Percentiles rank a stretch among this genome's conserved stretches.
Evolutionary conservation across 257 asterid genomes (phyloP).

Genomic region (Scutellaria barbata): DNA sequence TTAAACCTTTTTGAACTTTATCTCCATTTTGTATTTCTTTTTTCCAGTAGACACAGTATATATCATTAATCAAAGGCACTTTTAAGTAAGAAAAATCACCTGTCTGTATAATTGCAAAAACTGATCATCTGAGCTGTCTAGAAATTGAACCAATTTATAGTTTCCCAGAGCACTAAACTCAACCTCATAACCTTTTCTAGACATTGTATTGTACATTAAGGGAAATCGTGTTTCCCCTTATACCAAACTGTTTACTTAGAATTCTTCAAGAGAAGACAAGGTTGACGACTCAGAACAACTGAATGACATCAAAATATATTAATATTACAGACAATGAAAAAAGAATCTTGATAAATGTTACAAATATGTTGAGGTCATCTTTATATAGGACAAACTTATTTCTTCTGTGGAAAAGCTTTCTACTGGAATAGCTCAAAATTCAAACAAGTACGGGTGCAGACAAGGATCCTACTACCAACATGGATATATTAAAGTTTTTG

Average conservation of each 20-base stretch:
- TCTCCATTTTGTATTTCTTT: conserved; percentile 9
- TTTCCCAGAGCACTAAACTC: conserved; percentile 26
- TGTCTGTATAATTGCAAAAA: not conserved
- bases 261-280: not conserved
- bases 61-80: conserved; percentile 7
- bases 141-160: not conserved
- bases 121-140: conserved; percentile 17
- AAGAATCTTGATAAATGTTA: not conserved
- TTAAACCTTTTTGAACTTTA: not conserved
- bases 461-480: not conserved
- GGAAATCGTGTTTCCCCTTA: not conserved
- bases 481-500: not conserved
- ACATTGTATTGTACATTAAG: not conserved
- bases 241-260: not conserved
- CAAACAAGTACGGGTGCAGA: not conserved
- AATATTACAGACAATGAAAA: not conserved
- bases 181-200: not conserved
- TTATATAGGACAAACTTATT: conserved; percentile 3
- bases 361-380: not conserved
- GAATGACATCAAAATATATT: conserved; percentile 7
- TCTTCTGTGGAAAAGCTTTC: not conserved
- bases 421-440: conserved; percentile 10
- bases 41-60: conserved; percentile 2
- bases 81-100: not conserved
- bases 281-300: not conserved